Conservation (phyloP, 768 basidiomycete species). For the Strobilomyces echinocephalus region DNA sequence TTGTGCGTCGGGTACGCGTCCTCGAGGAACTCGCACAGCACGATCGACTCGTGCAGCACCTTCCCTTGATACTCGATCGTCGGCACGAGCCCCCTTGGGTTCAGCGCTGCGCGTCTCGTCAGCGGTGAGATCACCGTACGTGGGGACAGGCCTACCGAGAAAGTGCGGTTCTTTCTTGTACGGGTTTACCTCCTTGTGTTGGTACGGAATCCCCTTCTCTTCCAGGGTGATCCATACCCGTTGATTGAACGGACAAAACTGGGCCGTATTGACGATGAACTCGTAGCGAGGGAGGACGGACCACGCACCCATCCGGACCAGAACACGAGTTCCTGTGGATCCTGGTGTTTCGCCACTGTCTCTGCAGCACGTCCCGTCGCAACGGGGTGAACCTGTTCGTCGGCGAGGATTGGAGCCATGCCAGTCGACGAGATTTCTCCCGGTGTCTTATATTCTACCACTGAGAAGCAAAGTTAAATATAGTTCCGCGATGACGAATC, state of each 20-base stretch:
- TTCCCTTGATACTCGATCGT: slow-evolving; percentile 46
- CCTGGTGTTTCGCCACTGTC: slow-evolving; percentile 49
- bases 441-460: no score
- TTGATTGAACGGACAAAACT: slow-evolving; percentile 58
- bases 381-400: no score
- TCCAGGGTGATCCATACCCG: slow-evolving; percentile 65
- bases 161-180: no score
- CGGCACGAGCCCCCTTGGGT: slow-evolving; percentile 69
- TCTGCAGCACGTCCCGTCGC: slow-evolving; percentile 50
- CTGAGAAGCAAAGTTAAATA: no score
- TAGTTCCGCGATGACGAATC: no score
- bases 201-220: slow-evolving; percentile 62
- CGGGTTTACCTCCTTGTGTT: slow-evolving; percentile 63
- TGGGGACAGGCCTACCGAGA: slow-evolving; percentile 11
- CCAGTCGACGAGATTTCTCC: no score
- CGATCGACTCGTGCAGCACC: slow-evolving; percentile 60
- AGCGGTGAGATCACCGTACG: not conserved
- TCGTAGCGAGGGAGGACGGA: not conserved
- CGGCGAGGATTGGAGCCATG: no score
- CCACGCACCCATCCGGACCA: slow-evolving; percentile 53
- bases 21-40: slow-evolving; percentile 64
- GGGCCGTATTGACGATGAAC: slow-evolving; percentile 2
- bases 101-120: slow-evolving; percentile 35
- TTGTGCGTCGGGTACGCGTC: slow-evolving; percentile 44
- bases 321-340: slow-evolving; percentile 51